Percentiles rank a stretch among this genome's conserved stretches.
Evolutionary conservation across 371 early-diverging fungal species (phyloP).

Genomic region (Smittium mucronatum): DNA sequence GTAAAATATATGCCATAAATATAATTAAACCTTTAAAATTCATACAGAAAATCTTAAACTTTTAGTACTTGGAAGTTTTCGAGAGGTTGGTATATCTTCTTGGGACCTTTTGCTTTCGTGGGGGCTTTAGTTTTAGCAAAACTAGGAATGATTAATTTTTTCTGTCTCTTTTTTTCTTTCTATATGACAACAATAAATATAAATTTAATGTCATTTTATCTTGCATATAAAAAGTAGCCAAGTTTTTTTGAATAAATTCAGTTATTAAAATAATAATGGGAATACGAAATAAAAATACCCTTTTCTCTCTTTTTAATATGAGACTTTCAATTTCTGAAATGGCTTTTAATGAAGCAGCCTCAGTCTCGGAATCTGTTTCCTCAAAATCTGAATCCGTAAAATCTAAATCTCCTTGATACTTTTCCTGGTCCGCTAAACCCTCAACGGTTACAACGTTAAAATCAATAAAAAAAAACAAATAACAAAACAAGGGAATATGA

Average conservation of each 20-base stretch:
- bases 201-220: too few species aligned
- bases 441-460: too few species aligned
- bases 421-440: too few species aligned
- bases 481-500: not conserved
- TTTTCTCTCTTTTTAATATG: conserved; percentile 15
- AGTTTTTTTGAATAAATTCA: too few species aligned
- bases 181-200: not conserved
- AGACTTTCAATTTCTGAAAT: conserved; percentile 17
- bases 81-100: too few species aligned
- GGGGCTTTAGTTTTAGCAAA: not conserved
- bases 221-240: too few species aligned
- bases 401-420: not conserved
- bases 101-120: not conserved
- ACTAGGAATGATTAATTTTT: not conserved
- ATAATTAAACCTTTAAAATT: too few species aligned
- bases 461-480: not conserved
- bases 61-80: too few species aligned
- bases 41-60: too few species aligned
- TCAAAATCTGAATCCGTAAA: conserved; percentile 34
- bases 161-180: not conserved
- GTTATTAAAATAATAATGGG: not conserved
- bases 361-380: conserved; percentile 31
- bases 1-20: too few species aligned
- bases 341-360: conserved; percentile 16
- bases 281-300: not conserved